A percentile compares a stretch with the other conserved stretches of the same genome.
These are phyloP conservation scores for Geotrichum bryndzae DNA, from an alignment of 1,139 yeast genomes.

Conservation along the genomic window DNA sequence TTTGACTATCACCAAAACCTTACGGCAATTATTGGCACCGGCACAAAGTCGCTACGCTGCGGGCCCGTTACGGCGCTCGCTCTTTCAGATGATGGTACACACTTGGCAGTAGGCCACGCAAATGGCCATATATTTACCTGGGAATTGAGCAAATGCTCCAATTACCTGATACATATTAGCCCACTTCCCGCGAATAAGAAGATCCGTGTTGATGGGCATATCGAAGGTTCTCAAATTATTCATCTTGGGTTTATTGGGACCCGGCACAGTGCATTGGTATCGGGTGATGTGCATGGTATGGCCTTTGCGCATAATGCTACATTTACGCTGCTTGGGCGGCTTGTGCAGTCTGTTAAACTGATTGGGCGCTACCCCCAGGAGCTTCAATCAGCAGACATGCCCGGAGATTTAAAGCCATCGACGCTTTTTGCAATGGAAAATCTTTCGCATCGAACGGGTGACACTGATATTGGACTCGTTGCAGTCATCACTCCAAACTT, in stretches of 20 bases:
- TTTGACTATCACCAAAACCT: slow-evolving; percentile 60
- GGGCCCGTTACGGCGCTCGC: slow-evolving; percentile 46
- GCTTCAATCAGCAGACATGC: not conserved
- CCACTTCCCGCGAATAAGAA: slow-evolving; percentile 28
- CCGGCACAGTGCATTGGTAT: slow-evolving; percentile 53
- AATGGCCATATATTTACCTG: slow-evolving; percentile 44
- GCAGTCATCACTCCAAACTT: slow-evolving; percentile 53
- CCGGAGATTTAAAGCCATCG: slow-evolving; percentile 25
- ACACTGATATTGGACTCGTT: slow-evolving; percentile 44
- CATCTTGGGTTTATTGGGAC: slow-evolving; percentile 50
- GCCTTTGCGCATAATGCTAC: slow-evolving; percentile 55
- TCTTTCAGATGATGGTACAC: slow-evolving; percentile 47
- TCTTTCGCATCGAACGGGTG: slow-evolving; percentile 55
- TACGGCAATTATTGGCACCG: slow-evolving; percentile 38
- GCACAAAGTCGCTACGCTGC: slow-evolving; percentile 27
- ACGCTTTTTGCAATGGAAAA: slow-evolving; percentile 40
- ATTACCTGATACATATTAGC: slow-evolving; percentile 33
- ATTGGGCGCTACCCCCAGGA: slow-evolving; percentile 43
- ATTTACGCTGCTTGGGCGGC: slow-evolving; percentile 47
- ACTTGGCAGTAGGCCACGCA: slow-evolving; percentile 43
- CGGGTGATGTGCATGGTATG: slow-evolving; percentile 56
- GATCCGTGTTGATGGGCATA: slow-evolving; percentile 46
- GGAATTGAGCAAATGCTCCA: slow-evolving; percentile 38
- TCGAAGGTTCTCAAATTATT: slow-evolving; percentile 42
- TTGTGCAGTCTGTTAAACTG: slow-evolving; percentile 45